Conservation (phyloP, 2,329 filamentous ascomycete species). For the Emmonsiellopsis sp. region DNA sequence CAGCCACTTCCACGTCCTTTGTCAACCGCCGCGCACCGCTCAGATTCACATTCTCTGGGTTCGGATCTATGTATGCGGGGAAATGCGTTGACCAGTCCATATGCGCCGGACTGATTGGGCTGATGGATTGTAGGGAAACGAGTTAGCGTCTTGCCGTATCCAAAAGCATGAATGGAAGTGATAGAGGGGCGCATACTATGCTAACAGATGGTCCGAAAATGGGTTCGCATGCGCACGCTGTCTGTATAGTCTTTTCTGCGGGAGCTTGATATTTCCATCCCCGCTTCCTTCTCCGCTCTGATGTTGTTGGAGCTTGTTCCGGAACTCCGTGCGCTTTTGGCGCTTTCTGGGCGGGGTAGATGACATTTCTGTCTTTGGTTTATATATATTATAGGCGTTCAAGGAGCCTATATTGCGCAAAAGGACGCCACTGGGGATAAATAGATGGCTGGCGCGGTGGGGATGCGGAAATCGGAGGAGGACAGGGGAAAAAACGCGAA, state of each 20-base stretch:
- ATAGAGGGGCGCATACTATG: constrained; percentile 56
- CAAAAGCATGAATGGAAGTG: not conserved
- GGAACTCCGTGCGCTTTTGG: constrained; percentile 58
- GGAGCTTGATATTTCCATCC: constrained; percentile 39
- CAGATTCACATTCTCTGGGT: constrained; percentile 22
- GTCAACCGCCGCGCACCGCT: constrained; percentile 35
- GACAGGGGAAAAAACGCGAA: too few species aligned
- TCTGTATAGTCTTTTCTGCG: constrained; percentile 91
- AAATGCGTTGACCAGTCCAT: constrained; percentile 92
- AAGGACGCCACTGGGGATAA: not conserved
- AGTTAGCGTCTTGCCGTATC: constrained; percentile 6
- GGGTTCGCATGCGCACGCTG: constrained; percentile 96
- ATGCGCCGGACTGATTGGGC: constrained; percentile 64
- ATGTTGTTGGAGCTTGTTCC: constrained; percentile 30
- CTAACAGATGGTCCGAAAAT: constrained; percentile 85
- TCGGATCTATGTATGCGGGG: constrained; percentile 55
- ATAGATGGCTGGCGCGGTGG: too few species aligned
- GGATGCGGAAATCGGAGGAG: too few species aligned
- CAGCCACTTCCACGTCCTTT: constrained; percentile 78
- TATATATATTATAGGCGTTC: too few species aligned
- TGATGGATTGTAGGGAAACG: constrained; percentile 28
- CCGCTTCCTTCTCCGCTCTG: constrained; percentile 11
- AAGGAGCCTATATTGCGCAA: not conserved
- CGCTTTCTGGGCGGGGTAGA: constrained; percentile 37
- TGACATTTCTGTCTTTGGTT: not conserved